Evolutionary conservation across 2,329 filamentous ascomycete genomes (phyloP), one percentile per base, ranked within the genome.

Genomic region (Phialophora verrucosa): DNA sequence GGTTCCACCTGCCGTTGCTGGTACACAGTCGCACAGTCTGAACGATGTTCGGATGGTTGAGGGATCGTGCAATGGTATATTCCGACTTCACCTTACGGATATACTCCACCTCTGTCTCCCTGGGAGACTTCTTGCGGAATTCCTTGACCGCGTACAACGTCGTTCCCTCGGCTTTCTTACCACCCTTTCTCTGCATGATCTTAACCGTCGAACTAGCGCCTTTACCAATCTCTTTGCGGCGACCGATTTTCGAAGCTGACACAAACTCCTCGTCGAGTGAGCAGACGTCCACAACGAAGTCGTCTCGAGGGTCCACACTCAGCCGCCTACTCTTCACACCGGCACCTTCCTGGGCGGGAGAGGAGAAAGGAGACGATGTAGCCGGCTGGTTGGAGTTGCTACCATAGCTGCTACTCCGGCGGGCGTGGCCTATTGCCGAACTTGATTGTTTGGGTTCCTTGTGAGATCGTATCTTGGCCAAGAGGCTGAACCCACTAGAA

Each of bases 21-120:
- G 85, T 88, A 80, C 92, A 95, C 5, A 96, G 83, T 32, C 89
- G 87, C 63, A 93, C 80, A 0, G 91, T 93, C 77, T 92, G 87
- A 69, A 96, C 90, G 72, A 96, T 91, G 76, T 96, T 96, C 59
- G 92, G 91, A 75, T 96, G 92, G 73, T 92, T 87, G 67, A 93
- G 80, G 70, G 90, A 92, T 81, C 93, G 93, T 67, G 91, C 91
- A 70, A 96, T 93, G 77, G 89, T 92, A 80, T 88, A 97, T 76
- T 97, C 93, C 1, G 91, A 93, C 78, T 94, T 96, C 81, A 96
- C 91, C 82, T 96, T 95, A 78, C 92, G 90, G 71, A 91, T 86
- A 77, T 96, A 96, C 59, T 95, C 91, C 32, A 87, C 84, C 68
- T 86, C 82, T 10, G 85, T 88, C 75, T 96, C 92, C 49, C 84